Conservation (phyloP, 2,329 filamentous ascomycete genomes). For the Stagonosporopsis chrysanthemi region DNA sequence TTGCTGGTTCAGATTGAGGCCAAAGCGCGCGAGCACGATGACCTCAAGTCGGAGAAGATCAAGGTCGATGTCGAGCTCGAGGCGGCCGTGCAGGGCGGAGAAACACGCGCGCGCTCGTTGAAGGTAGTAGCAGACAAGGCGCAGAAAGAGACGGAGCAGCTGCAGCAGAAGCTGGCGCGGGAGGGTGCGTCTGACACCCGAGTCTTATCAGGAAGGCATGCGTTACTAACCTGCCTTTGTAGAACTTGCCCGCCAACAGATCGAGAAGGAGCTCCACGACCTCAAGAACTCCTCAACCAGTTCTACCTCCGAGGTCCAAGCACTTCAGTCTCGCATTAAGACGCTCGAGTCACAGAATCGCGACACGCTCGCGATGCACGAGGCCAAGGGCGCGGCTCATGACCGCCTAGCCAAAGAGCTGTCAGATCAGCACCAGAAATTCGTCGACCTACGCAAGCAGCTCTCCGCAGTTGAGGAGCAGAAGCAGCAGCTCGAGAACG, state of each 20-base stretch:
- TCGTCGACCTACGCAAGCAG: conserved; percentile 82
- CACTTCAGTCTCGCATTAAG: conserved; percentile 80
- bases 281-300: conserved; percentile 77
- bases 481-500: conserved; percentile 80
- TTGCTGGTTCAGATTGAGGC: conserved; percentile 76
- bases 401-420: conserved; percentile 87
- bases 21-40: conserved; percentile 84
- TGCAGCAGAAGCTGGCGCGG: conserved; percentile 80
- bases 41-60: conserved; percentile 85
- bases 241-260: conserved; percentile 78
- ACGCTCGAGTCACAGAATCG: conserved; percentile 91
- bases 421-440: conserved; percentile 86
- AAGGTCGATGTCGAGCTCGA: conserved; percentile 92
- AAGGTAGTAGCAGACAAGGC: conserved; percentile 84
- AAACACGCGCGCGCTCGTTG: conserved; percentile 81
- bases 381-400: conserved; percentile 87
- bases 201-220: not conserved
- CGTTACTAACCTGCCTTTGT: conserved; percentile 16
- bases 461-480: conserved; percentile 82
- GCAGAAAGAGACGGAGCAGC: conserved; percentile 80
- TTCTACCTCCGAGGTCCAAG: conserved; percentile 76
- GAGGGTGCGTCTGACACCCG: conserved; percentile 68
- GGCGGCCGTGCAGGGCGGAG: conserved; percentile 82
- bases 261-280: conserved; percentile 82
- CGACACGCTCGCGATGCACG: conserved; percentile 86